A percentile compares a stretch with the other conserved stretches of the same genome.
phyloP scores from a whole-genome alignment of 225 moss, liverwort and hornwort genomes.

The Polytrichum commune region DNA sequence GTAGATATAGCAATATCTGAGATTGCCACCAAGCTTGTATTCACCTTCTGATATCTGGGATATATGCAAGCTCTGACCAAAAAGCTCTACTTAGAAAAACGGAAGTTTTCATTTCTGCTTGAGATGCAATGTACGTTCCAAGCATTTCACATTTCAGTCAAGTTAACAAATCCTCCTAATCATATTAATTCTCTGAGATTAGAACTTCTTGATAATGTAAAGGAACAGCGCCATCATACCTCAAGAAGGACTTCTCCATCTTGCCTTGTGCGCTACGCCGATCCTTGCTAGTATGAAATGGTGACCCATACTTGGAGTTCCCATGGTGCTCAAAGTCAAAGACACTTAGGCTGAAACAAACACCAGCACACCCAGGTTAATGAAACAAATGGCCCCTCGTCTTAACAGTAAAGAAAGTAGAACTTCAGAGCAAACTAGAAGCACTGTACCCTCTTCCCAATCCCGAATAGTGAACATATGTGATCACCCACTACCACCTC shows the following conservation, averaged over 20 bases:
- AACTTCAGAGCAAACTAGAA: too few relatives aligned
- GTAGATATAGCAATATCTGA: too few relatives aligned
- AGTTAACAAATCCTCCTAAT: too few relatives aligned
- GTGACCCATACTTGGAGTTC: constrained; percentile 97
- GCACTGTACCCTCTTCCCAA: too few relatives aligned
- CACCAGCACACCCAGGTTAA: background rate
- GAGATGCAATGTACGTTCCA: too few relatives aligned
- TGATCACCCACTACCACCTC: too few relatives aligned
- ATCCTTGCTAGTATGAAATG: constrained; percentile 93
- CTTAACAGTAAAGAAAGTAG: background rate
- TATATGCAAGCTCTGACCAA: too few relatives aligned
- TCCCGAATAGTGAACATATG: too few relatives aligned
- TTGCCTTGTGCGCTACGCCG: constrained; percentile 97
- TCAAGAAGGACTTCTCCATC: constrained; percentile 99
- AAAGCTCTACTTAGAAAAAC: too few relatives aligned
- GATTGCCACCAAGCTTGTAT: too few relatives aligned
- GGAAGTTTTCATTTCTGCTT: background rate
- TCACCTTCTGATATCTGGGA: too few relatives aligned
- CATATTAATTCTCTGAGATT: constrained; percentile 4
- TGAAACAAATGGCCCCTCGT: background rate
- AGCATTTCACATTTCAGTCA: too few relatives aligned
- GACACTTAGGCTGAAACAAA: constrained; percentile 70
- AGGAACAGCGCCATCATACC: constrained; percentile 29
- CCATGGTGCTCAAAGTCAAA: constrained; percentile 98
- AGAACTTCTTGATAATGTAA: constrained; percentile 6